These are phyloP conservation scores for Suhomyces wounanorum DNA, from an alignment of 1,139 yeast genomes.

Conservation along the genomic window DNA sequence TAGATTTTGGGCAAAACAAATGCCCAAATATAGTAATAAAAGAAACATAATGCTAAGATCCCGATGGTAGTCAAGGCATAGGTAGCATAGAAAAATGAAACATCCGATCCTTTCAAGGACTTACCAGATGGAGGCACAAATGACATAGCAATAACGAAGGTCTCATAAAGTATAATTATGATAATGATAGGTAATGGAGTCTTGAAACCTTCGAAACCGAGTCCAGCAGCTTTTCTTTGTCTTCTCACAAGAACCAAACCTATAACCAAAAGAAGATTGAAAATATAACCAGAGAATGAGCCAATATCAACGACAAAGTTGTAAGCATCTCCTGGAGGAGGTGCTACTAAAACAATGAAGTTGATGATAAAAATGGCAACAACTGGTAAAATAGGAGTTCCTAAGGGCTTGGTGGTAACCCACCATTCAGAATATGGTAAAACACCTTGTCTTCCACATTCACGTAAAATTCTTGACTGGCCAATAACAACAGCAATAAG, in stretches of 20 bases:
- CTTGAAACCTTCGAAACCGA: conserved; percentile 33
- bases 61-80: conserved; percentile 33
- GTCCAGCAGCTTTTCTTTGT: conserved; percentile 35
- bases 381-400: conserved; percentile 44
- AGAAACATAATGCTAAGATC: conserved; percentile 30
- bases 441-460: conserved; percentile 51
- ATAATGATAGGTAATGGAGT: conserved; percentile 34
- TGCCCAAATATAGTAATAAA: conserved; percentile 40
- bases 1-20: conserved; percentile 36
- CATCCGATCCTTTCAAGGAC: conserved; percentile 37
- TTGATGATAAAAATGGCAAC: conserved; percentile 40
- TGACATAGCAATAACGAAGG: conserved; percentile 40
- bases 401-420: conserved; percentile 45
- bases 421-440: conserved; percentile 42
- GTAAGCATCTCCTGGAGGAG: conserved; percentile 50
- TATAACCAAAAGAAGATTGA: conserved; percentile 35
- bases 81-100: conserved; percentile 33
- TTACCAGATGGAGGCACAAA: conserved; percentile 42
- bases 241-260: conserved; percentile 40
- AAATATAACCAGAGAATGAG: conserved; percentile 22
- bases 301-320: conserved; percentile 41
- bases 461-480: conserved; percentile 45
- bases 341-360: conserved; percentile 42
- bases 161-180: conserved; percentile 31
- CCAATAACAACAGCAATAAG: conserved; percentile 41